Evolutionary conservation across 192 early-diverging fungal species (phyloP).

Genomic region (Lunasporangiospora selenospora): DNA sequence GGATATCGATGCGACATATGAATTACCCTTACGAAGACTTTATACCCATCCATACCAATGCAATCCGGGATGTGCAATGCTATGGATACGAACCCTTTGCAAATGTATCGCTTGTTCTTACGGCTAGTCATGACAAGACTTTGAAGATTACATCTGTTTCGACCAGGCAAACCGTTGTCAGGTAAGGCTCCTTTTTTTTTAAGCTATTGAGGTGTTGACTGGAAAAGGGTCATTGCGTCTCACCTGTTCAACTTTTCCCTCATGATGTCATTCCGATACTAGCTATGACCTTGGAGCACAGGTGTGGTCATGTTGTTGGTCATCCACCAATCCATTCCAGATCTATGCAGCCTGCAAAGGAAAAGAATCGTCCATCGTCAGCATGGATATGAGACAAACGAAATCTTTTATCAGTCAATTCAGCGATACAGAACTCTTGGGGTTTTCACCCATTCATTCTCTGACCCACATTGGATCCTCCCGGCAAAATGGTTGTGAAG

Average conservation of each 20-base stretch:
- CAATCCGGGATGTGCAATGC: slow-evolving; percentile 41
- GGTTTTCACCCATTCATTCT: slow-evolving; percentile 32
- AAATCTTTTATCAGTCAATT: slow-evolving; percentile 5
- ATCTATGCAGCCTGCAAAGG: slow-evolving; percentile 24
- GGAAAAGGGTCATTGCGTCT: too few species aligned
- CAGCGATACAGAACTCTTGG: slow-evolving; percentile 9
- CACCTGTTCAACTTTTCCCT: too few species aligned
- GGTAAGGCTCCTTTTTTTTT: too few species aligned
- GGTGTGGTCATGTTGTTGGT: slow-evolving; percentile 50
- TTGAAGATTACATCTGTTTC: slow-evolving; percentile 26
- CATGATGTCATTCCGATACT: too few species aligned
- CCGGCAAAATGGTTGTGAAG: slow-evolving; percentile 2
- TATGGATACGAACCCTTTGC: slow-evolving; percentile 1
- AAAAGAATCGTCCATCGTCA: slow-evolving; percentile 15
- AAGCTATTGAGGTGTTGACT: too few species aligned
- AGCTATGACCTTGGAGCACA: slow-evolving; percentile 31
- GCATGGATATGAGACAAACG: slow-evolving; percentile 24
- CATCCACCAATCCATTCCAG: slow-evolving; percentile 9
- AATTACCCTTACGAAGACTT: slow-evolving; percentile 4
- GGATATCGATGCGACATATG: slow-evolving; percentile 34
- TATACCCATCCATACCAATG: slow-evolving; percentile 28
- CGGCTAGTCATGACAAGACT: slow-evolving; percentile 42
- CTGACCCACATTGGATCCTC: slow-evolving; percentile 25
- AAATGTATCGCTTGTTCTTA: slow-evolving; percentile 29
- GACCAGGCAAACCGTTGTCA: slow-evolving; percentile 4